phyloP scores from a whole-genome alignment of 169 alveolate species.

The Cryptosporidium parvum region DNA sequence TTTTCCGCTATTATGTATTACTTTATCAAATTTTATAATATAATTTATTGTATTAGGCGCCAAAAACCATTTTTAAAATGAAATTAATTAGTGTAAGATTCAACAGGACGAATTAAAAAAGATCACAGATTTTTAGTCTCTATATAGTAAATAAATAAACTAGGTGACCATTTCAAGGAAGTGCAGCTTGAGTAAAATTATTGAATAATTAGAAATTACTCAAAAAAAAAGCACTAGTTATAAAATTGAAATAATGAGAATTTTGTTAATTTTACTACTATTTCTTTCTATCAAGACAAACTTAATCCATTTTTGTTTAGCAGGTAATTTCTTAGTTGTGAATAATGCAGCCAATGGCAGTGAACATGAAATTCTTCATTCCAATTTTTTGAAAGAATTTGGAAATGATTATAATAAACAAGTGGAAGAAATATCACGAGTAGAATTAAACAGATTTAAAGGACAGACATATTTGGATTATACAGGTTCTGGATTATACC shows the following conservation, averaged over 20 bases:
- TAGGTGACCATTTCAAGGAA: not conserved
- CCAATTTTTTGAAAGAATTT: slow-evolving; percentile 2
- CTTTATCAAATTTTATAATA: too few species aligned
- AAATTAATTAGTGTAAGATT: too few species aligned
- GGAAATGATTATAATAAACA: slow-evolving; percentile 43
- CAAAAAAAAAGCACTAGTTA: too few species aligned
- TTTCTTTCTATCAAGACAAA: too few species aligned
- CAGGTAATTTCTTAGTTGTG: not conserved
- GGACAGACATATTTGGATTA: slow-evolving; percentile 77
- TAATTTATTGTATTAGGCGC: too few species aligned
- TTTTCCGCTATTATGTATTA: too few species aligned
- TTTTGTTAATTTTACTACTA: not conserved
- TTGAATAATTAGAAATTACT: not conserved
- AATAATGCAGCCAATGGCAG: not conserved
- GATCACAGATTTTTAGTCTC: not conserved
- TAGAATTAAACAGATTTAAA: slow-evolving; percentile 63
- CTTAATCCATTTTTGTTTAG: not conserved
- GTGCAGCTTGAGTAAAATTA: not conserved
- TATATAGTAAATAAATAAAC: too few species aligned
- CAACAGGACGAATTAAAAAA: not conserved
- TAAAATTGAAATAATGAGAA: not conserved
- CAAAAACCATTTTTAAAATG: too few species aligned
- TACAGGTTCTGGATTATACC: slow-evolving; percentile 79
- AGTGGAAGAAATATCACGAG: slow-evolving; percentile 54
- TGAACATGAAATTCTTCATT: not conserved